Base-by-base conservation (phyloP, 371 early-diverging fungal species). In the Nematocida displodere region DNA sequence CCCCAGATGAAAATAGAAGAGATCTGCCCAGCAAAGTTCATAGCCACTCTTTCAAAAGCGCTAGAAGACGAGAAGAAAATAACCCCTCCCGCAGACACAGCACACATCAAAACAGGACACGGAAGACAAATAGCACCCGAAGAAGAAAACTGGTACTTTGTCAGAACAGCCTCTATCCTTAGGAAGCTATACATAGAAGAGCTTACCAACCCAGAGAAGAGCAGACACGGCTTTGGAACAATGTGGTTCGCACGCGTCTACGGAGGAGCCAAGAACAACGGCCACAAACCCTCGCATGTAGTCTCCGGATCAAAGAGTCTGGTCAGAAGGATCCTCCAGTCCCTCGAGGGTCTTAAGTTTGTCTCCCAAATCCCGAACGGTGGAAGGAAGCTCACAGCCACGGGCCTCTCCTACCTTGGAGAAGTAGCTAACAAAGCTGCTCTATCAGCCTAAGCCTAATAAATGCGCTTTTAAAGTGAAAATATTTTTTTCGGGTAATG, bases 101-200 rank as follows among this genome's bases (percentile, higher is more conserved):
- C 80, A 42, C 59, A 81, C 29, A 80, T 83, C 62, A 83, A 83
- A 56, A 81, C 83, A 7, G 64, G 80, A 17, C 55, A 53, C 55
- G 83, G 83, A 63, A 81, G 55, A 66, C 66, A 83, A 53, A 47
- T 63, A n/a, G 54, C 80, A 24, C 83, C 83, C n/a, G 48, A 44
- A n/a, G 54, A 67, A n/a, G 54, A 54, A 26, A 63, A 81, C 52
- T 83, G 83, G 83, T 83, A 79, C 50, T 75, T 77, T 33, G 63
- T 67, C 2, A 76, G 83, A 77, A 71, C 76, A 47, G 83, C 83
- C 4, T 79, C 82, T 28, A 63, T 83, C 37, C 36, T 82, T 15
- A 79, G 81, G 64, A 64, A 68, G 61, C 66, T 77, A 26, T 66
- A 65, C 66, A 77, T 77, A 46, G 64, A 71, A 48, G 46, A 71